A percentile compares a stretch with the other conserved stretches of the same genome.
These are phyloP conservation scores for Cercospora brassicicola DNA, from an alignment of 2,329 filamentous ascomycete species.

Conservation along the genomic window DNA sequence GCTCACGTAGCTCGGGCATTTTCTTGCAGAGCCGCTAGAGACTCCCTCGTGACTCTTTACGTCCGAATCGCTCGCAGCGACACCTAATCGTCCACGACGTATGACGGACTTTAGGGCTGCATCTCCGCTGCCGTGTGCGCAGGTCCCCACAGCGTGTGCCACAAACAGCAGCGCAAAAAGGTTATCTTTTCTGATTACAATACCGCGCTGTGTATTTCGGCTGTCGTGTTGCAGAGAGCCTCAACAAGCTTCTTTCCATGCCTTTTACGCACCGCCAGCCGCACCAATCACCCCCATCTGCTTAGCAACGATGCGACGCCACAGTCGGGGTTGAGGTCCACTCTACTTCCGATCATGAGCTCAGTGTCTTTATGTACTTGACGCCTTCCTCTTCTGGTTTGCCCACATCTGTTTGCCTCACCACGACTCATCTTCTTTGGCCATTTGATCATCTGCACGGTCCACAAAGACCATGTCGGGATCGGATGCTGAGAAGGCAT, in stretches of 20 bases:
- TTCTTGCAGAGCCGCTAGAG: neutral
- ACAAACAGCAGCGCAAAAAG: neutral
- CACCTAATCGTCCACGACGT: neutral
- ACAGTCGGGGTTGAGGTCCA: conserved; percentile 6
- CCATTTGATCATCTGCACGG: neutral
- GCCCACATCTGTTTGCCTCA: neutral
- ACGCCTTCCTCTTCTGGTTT: conserved; percentile 5
- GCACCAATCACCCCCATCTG: conserved; percentile 11
- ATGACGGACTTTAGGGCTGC: neutral
- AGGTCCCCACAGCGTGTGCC: neutral
- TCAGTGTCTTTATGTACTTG: conserved; percentile 10
- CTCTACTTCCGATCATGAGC: conserved; percentile 7
- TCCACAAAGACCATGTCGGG: conserved; percentile 21
- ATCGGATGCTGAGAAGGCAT: conserved; percentile 22
- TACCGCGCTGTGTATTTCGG: neutral
- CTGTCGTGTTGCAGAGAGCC: neutral
- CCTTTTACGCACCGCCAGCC: conserved; percentile 7
- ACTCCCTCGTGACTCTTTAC: neutral
- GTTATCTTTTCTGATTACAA: neutral
- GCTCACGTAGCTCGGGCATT: neutral
- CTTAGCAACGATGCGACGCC: conserved; percentile 4
- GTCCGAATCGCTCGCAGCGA: conserved; percentile 1
- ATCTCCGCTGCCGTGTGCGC: neutral
- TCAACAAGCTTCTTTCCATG: neutral
- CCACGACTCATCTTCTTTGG: neutral